Evolutionary conservation across 306 rosid species (phyloP).

Genomic region (Quercus suber): DNA sequence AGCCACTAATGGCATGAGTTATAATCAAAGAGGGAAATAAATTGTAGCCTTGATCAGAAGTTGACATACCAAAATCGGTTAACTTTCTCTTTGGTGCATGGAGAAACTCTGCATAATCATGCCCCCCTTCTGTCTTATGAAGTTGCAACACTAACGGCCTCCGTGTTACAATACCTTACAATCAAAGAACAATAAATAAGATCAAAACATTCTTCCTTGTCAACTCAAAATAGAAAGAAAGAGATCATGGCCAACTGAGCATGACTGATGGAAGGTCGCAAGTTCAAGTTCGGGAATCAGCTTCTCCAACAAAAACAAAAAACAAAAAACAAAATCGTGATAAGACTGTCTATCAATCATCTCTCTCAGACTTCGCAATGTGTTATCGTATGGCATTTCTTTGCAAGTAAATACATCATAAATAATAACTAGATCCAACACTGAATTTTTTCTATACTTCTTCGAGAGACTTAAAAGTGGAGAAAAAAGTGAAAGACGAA

Average conservation of each 20-base stretch:
- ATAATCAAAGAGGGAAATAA: conserved; percentile 2
- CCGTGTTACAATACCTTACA: conserved; percentile 88
- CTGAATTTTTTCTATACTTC: no score
- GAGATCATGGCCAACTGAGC: background rate
- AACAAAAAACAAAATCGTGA: no score
- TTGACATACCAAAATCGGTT: conserved; percentile 68
- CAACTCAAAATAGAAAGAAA: background rate
- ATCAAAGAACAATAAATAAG: conserved; percentile 3
- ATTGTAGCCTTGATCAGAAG: conserved; percentile 4
- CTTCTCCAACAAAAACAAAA: background rate
- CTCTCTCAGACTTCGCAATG: no score
- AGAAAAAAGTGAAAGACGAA: background rate
- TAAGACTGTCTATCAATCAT: no score
- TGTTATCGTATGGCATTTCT: no score
- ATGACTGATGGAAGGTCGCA: no score
- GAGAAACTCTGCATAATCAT: conserved; percentile 96
- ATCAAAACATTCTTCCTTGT: background rate
- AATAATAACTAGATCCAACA: background rate
- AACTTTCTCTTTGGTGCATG: conserved; percentile 79
- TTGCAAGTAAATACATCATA: no score
- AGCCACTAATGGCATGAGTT: conserved; percentile 4
- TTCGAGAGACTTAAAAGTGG: background rate
- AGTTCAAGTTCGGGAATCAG: no score
- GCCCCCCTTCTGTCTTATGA: conserved; percentile 72
- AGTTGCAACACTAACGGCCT: conserved; percentile 96